Evolutionary conservation across 495 filamentous ascomycete genomes (phyloP).

Genomic region (Cairneyella variabilis): DNA sequence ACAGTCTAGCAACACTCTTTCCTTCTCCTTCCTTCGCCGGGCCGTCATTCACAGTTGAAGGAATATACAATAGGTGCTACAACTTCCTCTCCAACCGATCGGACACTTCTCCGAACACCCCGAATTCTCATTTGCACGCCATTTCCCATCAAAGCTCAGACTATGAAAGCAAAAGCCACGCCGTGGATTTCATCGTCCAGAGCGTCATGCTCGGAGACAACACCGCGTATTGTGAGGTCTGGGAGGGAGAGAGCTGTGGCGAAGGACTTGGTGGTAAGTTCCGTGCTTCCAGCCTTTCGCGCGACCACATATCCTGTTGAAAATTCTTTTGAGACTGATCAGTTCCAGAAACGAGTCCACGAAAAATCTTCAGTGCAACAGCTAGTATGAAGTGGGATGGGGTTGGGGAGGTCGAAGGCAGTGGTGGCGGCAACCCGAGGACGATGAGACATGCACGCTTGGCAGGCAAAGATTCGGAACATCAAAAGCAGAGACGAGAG

Average conservation of each 20-base stretch:
- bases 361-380: background rate
- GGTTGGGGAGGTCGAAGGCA: background rate
- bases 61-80: background rate
- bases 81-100: no score
- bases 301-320: background rate
- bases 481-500: no score
- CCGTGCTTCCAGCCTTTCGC: background rate
- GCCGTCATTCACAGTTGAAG: background rate
- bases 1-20: background rate
- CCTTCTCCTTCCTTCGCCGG: background rate
- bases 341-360: background rate
- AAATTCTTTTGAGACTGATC: background rate
- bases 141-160: no score
- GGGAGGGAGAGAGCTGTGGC: background rate
- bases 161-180: background rate
- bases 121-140: no score
- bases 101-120: no score
- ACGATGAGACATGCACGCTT: no score
- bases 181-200: background rate
- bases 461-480: no score
- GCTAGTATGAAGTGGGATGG: background rate
- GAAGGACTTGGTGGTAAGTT: background rate
- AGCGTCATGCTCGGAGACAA: background rate
- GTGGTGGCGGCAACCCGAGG: no score
- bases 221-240: background rate